Evolutionary conservation across 2,329 filamentous ascomycete genomes (phyloP), one percentile per base, ranked within the genome.

Genomic region (Hyphodiscus sp.): DNA sequence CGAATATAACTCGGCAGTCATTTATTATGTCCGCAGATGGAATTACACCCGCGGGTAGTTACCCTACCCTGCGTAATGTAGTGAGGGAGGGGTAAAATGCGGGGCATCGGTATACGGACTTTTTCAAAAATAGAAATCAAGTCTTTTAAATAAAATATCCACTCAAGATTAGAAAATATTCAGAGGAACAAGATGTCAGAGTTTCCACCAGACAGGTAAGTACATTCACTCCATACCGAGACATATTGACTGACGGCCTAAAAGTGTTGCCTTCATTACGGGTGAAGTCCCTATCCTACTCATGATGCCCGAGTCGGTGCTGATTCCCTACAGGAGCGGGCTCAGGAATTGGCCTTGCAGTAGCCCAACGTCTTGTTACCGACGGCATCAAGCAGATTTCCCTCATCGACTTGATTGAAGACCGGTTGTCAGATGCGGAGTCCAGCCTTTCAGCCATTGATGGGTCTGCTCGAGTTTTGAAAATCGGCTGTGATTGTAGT

Each of bases 261-360:
- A n/a, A 10, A 62, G 60, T 29, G 59, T 62, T 49, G 60, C 60
- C 10, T 61, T 62, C 49, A 47, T 60, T 16, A 62, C 60, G 19
- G 60, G 57, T 62, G 55, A 20, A 42, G 43, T 26, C 38, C 19
- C 10, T 15, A 49, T 15, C 16, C 20, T 45, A 15, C n/a, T 15
- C 47, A n/a, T 38, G 33, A 38, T n/a, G 11, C 16, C 33, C 41
- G 41, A 7, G 20, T 20, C 43, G 38, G 33, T 38, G 38, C 23
- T 46, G 42, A 49, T 45, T 33, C 26, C 19, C 33, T 11, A 6
- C 41, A 64, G 60, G 61, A 8, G 62, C 61, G 9, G 60, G 53
- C 30, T 58, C 58, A 13, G 62, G 59, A 23, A 64, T 64, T 15
- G 60, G 60, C 16, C 54, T 58, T 29, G 56, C 62, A 6, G 46